Base-by-base conservation (phyloP, 768 basidiomycete species). In the Lentinula lateritia region DNA sequence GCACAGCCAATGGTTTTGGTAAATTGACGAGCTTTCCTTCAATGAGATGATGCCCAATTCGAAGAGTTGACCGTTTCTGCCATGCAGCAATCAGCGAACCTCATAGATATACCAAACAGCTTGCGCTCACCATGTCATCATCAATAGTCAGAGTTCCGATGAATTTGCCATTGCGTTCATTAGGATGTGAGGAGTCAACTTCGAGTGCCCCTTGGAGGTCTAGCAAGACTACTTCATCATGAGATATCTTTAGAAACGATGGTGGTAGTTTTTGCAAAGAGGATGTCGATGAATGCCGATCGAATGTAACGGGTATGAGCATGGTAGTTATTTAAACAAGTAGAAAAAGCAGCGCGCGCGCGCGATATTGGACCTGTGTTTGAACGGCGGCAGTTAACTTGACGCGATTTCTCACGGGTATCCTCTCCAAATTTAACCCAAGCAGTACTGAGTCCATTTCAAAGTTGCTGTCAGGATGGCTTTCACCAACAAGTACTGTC, bases 161-260 rank as follows among this genome's bases (percentile, higher is more conserved):
- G n/a, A 90, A 69, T 63, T 87, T 83, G 5, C 88, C 89, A 32
- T 86, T 80, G 41, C 81, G 83, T 65, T 87, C 81, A 8, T 79
- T 72, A 50, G 73, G 73, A 38, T 78, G 71, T 8, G 69, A 71
- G 48, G 74, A 83, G 60, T 91, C 89, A 36, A 89, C 86, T 50
- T 89, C 86, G 41, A 97, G 80, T 54, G 80, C 77, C 55, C 95
- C 95, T 72, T 98, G 95, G 5, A 97, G 78, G 68, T 98, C 95
- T 58, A 98, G 82, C 5, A 98, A 76, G 45, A 93, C 85, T 13
- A 93, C 70, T 68, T 94, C 92, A 46, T 88, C 86, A 64, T 90
- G 80, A 15, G 92, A 92, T 46, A 95, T 82, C 61, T 81, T 80
- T 1, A 87, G 88, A 13, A 96, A 77, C 0, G 80, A 75, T 1